phyloP scores from a whole-genome alignment of 345 rosid genomes.

The Populus simonii region DNA sequence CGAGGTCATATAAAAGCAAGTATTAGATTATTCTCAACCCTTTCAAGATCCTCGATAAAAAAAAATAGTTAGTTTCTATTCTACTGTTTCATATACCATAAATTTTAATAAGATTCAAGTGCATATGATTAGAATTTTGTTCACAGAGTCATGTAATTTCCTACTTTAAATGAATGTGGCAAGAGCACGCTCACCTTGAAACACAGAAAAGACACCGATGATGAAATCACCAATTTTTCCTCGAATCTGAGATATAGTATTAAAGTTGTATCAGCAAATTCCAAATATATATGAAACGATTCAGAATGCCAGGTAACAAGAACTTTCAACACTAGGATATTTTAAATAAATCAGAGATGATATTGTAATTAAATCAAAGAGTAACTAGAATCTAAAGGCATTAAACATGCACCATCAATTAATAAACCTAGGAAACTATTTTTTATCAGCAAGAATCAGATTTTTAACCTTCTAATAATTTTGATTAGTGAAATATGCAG shows the following conservation, averaged over 20 bases:
- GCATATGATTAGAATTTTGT: not conserved
- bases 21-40: not conserved
- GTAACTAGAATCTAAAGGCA: not conserved
- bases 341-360: not conserved
- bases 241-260: conserved; percentile 49
- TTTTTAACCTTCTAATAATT: not conserved
- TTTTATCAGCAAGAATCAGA: not conserved
- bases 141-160: not conserved
- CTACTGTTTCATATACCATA: not conserved
- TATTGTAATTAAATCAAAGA: not conserved
- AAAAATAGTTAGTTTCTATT: not conserved
- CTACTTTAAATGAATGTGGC: not conserved
- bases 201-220: conserved; percentile 68
- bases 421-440: not conserved
- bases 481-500: not conserved
- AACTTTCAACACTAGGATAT: not conserved
- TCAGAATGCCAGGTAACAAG: not conserved
- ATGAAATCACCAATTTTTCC: conserved; percentile 75
- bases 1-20: not conserved
- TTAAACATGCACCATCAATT: not conserved
- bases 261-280: conserved; percentile 20
- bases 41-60: not conserved
- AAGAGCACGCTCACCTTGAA: conserved; percentile 55
- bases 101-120: not conserved
- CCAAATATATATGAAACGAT: not conserved